Conservation (phyloP, 2,329 filamentous ascomycete genomes). For the Aspergillus vadensis region DNA sequence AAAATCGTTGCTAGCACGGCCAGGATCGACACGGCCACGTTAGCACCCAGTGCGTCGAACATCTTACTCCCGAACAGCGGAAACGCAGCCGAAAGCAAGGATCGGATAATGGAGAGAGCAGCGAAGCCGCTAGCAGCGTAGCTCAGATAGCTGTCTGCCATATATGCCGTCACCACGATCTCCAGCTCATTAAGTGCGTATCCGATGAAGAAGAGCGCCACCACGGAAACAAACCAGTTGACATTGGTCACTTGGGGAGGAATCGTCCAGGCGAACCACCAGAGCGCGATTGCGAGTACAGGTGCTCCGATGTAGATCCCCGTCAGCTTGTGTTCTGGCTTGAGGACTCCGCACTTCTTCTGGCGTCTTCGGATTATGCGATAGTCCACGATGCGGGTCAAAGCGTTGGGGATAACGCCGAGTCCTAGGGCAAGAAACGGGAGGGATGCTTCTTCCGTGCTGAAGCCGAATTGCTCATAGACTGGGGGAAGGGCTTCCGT, state of each 20-base stretch:
- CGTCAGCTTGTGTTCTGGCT: slow-evolving; percentile 51
- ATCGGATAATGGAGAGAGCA: slow-evolving; percentile 42
- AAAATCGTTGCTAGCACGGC: slow-evolving; percentile 35
- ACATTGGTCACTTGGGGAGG: slow-evolving; percentile 39
- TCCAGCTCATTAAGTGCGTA: slow-evolving; percentile 52
- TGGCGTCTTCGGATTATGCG: slow-evolving; percentile 31
- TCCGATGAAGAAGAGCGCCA: slow-evolving; percentile 46
- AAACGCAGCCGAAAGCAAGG: slow-evolving; percentile 40
- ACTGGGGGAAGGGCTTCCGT: slow-evolving; percentile 4
- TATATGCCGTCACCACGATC: slow-evolving; percentile 41
- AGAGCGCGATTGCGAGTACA: slow-evolving; percentile 47
- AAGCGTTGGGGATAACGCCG: slow-evolving; percentile 43
- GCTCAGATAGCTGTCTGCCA: slow-evolving; percentile 48
- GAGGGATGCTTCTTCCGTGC: background rate
- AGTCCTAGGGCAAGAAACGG: slow-evolving; percentile 36
- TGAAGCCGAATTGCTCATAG: background rate
- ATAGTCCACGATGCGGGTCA: slow-evolving; percentile 47
- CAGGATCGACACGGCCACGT: slow-evolving; percentile 41
- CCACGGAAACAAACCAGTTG: slow-evolving; percentile 44
- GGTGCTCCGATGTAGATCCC: slow-evolving; percentile 51
- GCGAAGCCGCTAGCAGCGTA: slow-evolving; percentile 49
- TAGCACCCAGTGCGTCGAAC: slow-evolving; percentile 41
- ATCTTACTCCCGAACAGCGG: slow-evolving; percentile 45
- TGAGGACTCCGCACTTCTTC: slow-evolving; percentile 21
- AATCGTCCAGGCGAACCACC: slow-evolving; percentile 52